Conservation (phyloP, 176 grass and related monocot genomes). For the Musa troglodytarum region DNA sequence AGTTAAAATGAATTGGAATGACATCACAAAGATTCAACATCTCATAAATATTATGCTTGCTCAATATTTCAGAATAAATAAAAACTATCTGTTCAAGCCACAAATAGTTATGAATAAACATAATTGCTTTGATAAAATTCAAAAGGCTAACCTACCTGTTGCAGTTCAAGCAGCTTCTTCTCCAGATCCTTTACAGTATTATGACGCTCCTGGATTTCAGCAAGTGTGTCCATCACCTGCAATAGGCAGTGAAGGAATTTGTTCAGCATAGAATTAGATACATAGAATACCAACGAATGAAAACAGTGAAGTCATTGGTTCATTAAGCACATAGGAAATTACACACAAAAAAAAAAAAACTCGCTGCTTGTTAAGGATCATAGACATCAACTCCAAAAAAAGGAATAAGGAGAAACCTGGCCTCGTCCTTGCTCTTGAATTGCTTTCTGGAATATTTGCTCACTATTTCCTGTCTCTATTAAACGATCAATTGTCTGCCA, state of each 20-base stretch:
- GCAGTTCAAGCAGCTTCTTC: conserved; percentile 85
- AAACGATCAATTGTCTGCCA: conserved; percentile 65
- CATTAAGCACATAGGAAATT: not conserved
- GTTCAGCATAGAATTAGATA: not conserved
- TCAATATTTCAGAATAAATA: not conserved
- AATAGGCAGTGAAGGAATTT: conserved; percentile 16
- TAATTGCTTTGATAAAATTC: not conserved
- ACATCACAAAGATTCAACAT: not conserved
- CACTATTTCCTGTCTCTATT: conserved; percentile 78
- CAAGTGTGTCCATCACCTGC: conserved; percentile 78
- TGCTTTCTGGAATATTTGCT: conserved; percentile 92
- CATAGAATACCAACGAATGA: not conserved
- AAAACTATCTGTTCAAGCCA: not conserved
- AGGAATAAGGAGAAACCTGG: conserved; percentile 41
- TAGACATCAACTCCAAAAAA: conserved; percentile 1
- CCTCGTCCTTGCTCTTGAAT: conserved; percentile 82
- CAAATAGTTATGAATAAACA: not conserved
- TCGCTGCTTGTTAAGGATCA: not conserved
- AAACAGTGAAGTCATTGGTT: not conserved
- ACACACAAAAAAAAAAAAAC: not conserved
- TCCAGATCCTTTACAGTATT: conserved; percentile 82
- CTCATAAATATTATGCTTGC: not conserved
- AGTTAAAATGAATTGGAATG: not conserved
- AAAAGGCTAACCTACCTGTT: conserved; percentile 42
- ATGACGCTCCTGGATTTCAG: conserved; percentile 83